These are phyloP conservation scores for Penicillium sp. DNA, from an alignment of 2,329 filamentous ascomycete genomes.

Conservation along the genomic window DNA sequence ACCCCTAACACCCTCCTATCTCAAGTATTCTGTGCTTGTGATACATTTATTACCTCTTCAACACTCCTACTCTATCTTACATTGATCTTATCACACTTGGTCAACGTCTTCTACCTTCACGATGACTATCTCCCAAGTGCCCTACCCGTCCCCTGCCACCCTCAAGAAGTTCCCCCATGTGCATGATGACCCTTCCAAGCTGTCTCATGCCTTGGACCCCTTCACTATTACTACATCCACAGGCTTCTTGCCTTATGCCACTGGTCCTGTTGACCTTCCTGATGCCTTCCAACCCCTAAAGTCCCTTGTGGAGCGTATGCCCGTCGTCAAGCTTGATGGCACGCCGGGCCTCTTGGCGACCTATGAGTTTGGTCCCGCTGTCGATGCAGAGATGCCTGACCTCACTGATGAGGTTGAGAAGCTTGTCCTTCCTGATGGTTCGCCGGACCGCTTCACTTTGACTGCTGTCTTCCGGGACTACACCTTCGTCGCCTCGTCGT, in stretches of 20 bases:
- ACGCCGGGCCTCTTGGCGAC: constrained; percentile 74
- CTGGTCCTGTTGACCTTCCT: constrained; percentile 58
- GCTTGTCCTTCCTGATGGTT: constrained; percentile 51
- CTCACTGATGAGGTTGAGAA: constrained; percentile 71
- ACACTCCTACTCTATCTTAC: neutral
- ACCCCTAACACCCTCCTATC: constrained; percentile 3
- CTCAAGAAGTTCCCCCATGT: constrained; percentile 46
- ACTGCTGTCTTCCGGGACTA: constrained; percentile 91
- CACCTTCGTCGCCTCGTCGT: constrained; percentile 84
- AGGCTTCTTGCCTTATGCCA: constrained; percentile 46
- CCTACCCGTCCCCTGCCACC: constrained; percentile 34
- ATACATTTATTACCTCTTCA: neutral
- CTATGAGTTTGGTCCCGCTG: constrained; percentile 71
- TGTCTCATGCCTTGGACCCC: constrained; percentile 45
- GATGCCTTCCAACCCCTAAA: constrained; percentile 71
- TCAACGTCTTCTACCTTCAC: constrained; percentile 12
- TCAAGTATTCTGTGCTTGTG: neutral
- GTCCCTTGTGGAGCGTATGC: constrained; percentile 72
- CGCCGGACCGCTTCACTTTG: constrained; percentile 72
- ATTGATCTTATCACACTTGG: neutral
- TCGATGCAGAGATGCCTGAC: constrained; percentile 73
- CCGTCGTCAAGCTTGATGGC: constrained; percentile 72
- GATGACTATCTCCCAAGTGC: constrained; percentile 38
- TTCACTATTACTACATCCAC: constrained; percentile 50
- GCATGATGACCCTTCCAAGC: constrained; percentile 42